Evolutionary conservation across 2,329 filamentous ascomycete genomes (phyloP), one percentile per base, ranked within the genome.

Genomic region (Trichoderma oligosporum): DNA sequence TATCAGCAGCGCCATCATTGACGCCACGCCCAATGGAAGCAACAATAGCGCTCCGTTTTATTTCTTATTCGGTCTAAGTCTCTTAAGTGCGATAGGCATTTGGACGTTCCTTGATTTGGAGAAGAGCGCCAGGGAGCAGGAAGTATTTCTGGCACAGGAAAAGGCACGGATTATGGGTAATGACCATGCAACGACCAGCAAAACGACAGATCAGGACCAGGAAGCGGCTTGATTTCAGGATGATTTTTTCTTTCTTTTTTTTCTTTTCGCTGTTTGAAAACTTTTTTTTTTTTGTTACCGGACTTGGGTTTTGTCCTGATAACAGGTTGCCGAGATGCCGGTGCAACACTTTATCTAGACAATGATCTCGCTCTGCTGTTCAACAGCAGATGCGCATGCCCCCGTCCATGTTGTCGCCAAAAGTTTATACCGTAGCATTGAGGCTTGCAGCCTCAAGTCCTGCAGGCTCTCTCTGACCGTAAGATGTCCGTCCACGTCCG

Each of bases 1-100:
- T 24, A 84, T 89, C n/a, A 83, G 80, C 57, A 83, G 79, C 61
- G 85, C 85, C 5, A 88, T 88, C 58, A 87, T 88, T 56, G 84
- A 88, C 65, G 81, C 80, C 0, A 78, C 57, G 5, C 76, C 79
- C 0, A 75, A 73, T 1, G 69, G 71, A 12, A 76, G 82, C 54
- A 81, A 86, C 64, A 80, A 81, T 53, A 83, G 76, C 24, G 80
- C 79, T 7, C 84, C 85, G 0, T 88, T 88, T 60, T 87, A 86
- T 63, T 88, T 88, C 58, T 64, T 88, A 16, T 83, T 85, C 61
- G 82, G 73, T 0, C 65, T 86, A 60, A 84, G 79, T 61, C 47
- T 83, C 44, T 71, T 78, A 16, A 85, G 82, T 65, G 81, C 82
- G 39, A 62, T 69, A 7, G 73, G 81, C 1, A 70, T 86, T 61